Evolutionary conservation across 495 filamentous ascomycete genomes (phyloP), one percentile per base, ranked within the genome.

Genomic region (Arthonia radiata): DNA sequence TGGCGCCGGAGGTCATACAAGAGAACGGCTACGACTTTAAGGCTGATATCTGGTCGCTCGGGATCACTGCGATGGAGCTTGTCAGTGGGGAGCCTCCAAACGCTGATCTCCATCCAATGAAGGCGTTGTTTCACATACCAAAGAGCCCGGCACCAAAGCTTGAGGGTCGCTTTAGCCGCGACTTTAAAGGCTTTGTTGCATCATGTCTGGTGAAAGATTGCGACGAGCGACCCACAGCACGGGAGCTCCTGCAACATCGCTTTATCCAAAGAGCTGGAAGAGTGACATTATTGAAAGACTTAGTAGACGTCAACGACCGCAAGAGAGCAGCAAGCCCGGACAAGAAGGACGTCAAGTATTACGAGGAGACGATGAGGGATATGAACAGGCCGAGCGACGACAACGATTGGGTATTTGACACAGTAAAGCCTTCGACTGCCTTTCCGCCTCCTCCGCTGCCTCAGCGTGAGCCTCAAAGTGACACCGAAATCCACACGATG

Each of bases 381-480:
- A 36, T 31, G 32, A 30, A 15, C 28, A 29, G 12, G 31, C n/a
- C n/a, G n/a, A n/a, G n/a, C n/a, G 71, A 81, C 12, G 57, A 71
- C 11, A 81, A 91, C 37, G 77, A 77, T 28, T 99, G 86, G 86
- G 71, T 93, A n/a, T 99, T 99, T 41, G 86, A 93, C 39, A 99
- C 86, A 0, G 65, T 99, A 37, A 83, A 75, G 43, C 35, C 43
- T n/a, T 16, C 34, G 9, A 43, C 39, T 13, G 23, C 35, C 11
- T 23, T 38, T 18, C 28, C 36, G 4, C 38, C 33, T 7, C 36
- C 34, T 8, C 46, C 48, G 4, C 28, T 47, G 3, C 44, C 42
- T 52, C 50, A 2, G 54, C 61, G 40, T 46, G 44, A 33, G 48
- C 48, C 5, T 47, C 45, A 17, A 48, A 54, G 24, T 42, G n/a